Evolutionary conservation across 257 asterid species (phyloP).

Genomic region (Cruciata laevipes): DNA sequence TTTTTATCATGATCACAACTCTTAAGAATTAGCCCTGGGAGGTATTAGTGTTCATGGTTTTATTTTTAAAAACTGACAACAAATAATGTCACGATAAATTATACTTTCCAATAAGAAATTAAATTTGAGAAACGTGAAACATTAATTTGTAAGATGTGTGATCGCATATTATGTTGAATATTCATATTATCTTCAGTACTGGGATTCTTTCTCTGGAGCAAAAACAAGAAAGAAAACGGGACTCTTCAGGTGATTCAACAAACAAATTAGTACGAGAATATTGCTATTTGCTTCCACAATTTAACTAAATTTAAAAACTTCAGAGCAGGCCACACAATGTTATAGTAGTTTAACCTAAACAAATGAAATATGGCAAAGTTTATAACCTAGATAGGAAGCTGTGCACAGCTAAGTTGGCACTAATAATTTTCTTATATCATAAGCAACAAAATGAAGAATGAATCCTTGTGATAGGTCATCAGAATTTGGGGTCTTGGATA

Average conservation of each 20-base stretch:
- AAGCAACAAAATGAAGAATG: background rate
- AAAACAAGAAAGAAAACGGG: background rate
- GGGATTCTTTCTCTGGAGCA: background rate
- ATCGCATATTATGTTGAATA: no score
- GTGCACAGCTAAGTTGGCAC: background rate
- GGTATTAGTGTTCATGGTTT: background rate
- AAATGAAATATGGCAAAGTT: background rate
- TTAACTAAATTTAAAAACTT: no score
- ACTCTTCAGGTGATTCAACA: background rate
- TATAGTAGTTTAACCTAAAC: background rate
- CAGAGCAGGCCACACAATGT: background rate
- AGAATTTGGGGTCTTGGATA: no score
- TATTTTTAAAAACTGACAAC: background rate
- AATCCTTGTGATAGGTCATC: background rate
- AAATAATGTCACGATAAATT: background rate
- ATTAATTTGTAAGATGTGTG: background rate
- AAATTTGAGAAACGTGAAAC: background rate
- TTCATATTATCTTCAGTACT: background rate
- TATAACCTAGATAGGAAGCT: background rate
- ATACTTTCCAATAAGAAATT: no score
- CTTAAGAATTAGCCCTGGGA: background rate
- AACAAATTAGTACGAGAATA: constrained; percentile 12
- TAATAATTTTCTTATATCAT: background rate
- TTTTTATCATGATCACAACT: background rate
- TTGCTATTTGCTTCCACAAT: background rate